These are phyloP conservation scores for Leccinum ochraceum DNA, from an alignment of 768 basidiomycete genomes.

Conservation along the genomic window DNA sequence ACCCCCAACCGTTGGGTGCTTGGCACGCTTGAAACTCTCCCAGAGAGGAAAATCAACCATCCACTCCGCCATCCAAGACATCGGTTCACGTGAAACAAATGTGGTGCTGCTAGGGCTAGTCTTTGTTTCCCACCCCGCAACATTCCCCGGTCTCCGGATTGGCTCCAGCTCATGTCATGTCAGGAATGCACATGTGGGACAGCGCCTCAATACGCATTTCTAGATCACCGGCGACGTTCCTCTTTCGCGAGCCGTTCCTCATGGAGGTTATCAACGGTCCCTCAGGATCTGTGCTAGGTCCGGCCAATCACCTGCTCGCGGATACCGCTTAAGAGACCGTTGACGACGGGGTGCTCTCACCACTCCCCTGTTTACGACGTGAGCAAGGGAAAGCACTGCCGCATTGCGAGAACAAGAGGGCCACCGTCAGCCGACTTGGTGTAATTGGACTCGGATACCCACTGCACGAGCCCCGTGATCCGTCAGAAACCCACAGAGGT, in stretches of 20 bases:
- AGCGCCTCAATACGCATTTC: constrained; percentile 30
- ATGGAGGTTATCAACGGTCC: constrained; percentile 10
- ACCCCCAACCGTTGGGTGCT: neutral
- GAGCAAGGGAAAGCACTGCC: constrained; percentile 6
- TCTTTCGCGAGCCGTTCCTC: constrained; percentile 27
- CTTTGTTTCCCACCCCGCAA: constrained; percentile 28
- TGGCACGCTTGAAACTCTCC: constrained; percentile 24
- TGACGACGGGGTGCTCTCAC: neutral
- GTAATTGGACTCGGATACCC: neutral
- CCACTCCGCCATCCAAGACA: neutral
- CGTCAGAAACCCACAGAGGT: neutral
- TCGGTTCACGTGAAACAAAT: neutral
- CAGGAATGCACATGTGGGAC: constrained; percentile 15
- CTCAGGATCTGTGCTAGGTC: neutral
- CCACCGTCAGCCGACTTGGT: neutral
- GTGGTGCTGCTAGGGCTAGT: neutral
- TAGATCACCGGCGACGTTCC: constrained; percentile 16
- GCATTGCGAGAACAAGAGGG: neutral
- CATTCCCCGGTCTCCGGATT: constrained; percentile 19
- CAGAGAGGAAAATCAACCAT: constrained; percentile 3
- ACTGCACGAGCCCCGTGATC: constrained; percentile 7
- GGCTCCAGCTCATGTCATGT: constrained; percentile 8
- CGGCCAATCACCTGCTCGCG: neutral
- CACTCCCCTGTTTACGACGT: constrained; percentile 25
- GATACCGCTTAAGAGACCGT: neutral